Evolutionary conservation across 352 stramenopile species (phyloP), one percentile per base, ranked within the genome.

Genomic region (Hyphochytrium catenoides): DNA sequence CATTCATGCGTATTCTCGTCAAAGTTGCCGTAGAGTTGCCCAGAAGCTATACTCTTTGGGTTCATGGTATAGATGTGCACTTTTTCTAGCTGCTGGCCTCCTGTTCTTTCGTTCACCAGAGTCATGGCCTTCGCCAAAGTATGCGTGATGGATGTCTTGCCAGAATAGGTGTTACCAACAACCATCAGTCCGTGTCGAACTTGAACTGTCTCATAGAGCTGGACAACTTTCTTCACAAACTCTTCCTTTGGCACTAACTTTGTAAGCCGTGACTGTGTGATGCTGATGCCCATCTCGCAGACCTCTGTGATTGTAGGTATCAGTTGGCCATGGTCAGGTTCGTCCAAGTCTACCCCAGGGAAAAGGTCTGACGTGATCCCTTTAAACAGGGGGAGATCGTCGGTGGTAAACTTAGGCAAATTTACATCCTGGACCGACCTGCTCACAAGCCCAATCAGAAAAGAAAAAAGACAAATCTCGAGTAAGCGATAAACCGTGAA

Each of bases 141-240:
- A 35, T 82, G 66, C 0, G 91, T 70, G 2, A 86, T 78, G 44
- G 71, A 85, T n/a, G 71, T 94, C 37, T 95, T 95, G 0, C 83
- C 83, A 0, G 67, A 84, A 9, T 84, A 88, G 0, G 82, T 87
- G 15, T 83, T 58, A 0, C 83, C 83, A 3, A 95, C 83, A 36
- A 95, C 84, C 83, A 95, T 95, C 34, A 95, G 77, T 0, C 83
- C 83, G 43, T 95, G 83, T 8, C 83, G 66, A 16, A 95, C 83
- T 12, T 93, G 67, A n/a, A 81, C 64, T 0, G 86, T 95, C 42
- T 95, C 83, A 51, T 95, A 95, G 26, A 94, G 79, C 50, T 95
- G 76, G 4, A 94, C 62, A 8, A 93, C 61, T 30, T 81, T 83
- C 61, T 71, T 68, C 41, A 69, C 74, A 45, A 83, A 85, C 43